Evolutionary conservation across 805 yeast genomes (phyloP).

Genomic region (Zygosaccharomyces pseudorouxii): DNA sequence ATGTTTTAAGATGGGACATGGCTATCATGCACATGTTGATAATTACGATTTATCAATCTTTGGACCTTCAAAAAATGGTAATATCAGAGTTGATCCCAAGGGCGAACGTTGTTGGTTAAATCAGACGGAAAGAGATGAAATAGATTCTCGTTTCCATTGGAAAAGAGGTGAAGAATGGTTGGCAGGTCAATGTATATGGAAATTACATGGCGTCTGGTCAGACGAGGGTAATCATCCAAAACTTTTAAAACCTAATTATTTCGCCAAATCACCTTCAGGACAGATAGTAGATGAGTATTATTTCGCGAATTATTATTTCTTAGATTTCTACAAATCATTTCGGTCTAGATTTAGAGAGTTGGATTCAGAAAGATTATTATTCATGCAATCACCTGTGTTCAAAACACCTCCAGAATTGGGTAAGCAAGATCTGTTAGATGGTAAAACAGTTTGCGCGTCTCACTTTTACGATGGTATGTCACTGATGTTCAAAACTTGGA

Average conservation of each 20-base stretch:
- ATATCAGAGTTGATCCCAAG: slow-evolving; percentile 55
- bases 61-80: slow-evolving; percentile 69
- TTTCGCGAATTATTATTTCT: slow-evolving; percentile 62
- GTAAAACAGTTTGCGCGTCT: slow-evolving; percentile 68
- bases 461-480: slow-evolving; percentile 96
- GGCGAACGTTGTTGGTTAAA: slow-evolving; percentile 69
- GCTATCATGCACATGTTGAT: slow-evolving; percentile 63
- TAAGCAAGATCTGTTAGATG: slow-evolving; percentile 51
- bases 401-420: slow-evolving; percentile 66
- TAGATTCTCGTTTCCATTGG: slow-evolving; percentile 69
- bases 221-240: slow-evolving; percentile 31
- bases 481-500: slow-evolving; percentile 88
- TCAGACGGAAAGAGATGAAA: slow-evolving; percentile 37
- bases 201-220: slow-evolving; percentile 72
- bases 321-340: slow-evolving; percentile 54
- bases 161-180: slow-evolving; percentile 59
- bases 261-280: slow-evolving; percentile 38
- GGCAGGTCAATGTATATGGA: slow-evolving; percentile 75
- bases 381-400: slow-evolving; percentile 80
- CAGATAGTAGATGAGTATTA: slow-evolving; percentile 45
- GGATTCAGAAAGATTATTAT: slow-evolving; percentile 46
- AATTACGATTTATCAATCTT: slow-evolving; percentile 63
- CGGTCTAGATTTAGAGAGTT: slow-evolving; percentile 45
- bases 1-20: slow-evolving; percentile 72
- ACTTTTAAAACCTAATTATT: slow-evolving; percentile 49